Percentiles rank a stretch among this genome's conserved stretches.
These are phyloP conservation scores for Mycosphaerella arachidis DNA, from an alignment of 2,329 filamentous ascomycete species.

Conservation along the genomic window DNA sequence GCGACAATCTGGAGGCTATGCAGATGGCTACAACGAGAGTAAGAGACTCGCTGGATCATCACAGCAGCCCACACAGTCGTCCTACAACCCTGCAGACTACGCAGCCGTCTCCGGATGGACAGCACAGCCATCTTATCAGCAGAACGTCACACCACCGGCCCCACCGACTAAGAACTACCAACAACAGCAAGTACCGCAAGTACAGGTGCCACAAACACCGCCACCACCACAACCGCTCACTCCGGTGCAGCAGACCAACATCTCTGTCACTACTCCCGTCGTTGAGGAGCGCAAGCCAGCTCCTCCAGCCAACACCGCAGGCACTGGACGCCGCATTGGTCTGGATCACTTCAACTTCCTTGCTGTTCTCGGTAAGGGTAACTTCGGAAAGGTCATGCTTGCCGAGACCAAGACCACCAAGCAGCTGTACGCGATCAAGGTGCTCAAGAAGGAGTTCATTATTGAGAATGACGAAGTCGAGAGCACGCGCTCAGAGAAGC, in stretches of 20 bases:
- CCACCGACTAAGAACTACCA: conserved; percentile 52
- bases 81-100: conserved; percentile 75
- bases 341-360: conserved; percentile 99
- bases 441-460: conserved; percentile 99
- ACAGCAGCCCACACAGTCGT: conserved; percentile 43
- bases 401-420: conserved; percentile 92
- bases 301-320: conserved; percentile 63
- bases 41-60: conserved; percentile 25
- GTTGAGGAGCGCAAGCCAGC: conserved; percentile 53
- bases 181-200: conserved; percentile 49
- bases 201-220: conserved; percentile 36
- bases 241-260: conserved; percentile 28
- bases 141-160: conserved; percentile 48
- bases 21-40: conserved; percentile 33
- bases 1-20: conserved; percentile 25
- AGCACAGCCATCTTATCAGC: conserved; percentile 36
- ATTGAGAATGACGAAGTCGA: conserved; percentile 99
- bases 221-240: conserved; percentile 34
- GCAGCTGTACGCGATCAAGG: conserved; percentile 95
- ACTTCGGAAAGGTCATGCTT: conserved; percentile 99
- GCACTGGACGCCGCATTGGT: conserved; percentile 80
- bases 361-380: conserved; percentile 95
- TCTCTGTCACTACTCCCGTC: conserved; percentile 26
- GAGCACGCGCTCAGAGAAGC: conserved; percentile 94
- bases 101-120: conserved; percentile 42